Base-by-base conservation (phyloP, 352 stramenopile genomes). In the Pythium plurisporium region DNA sequence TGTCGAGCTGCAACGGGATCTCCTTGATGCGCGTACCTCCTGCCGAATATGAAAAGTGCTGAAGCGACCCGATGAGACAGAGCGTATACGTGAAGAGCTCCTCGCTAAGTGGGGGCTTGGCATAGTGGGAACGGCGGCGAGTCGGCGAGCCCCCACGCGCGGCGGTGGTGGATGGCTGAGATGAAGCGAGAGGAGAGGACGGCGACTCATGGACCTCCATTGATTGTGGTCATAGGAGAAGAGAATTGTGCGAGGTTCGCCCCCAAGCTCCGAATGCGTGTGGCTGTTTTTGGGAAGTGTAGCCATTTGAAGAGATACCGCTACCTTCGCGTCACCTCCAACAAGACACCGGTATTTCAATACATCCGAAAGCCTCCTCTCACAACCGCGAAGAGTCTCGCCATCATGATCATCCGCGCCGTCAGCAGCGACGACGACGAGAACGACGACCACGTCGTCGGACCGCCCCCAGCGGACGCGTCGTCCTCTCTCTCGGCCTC, bases 341-440 rank as follows among this genome's bases (percentile, higher is more conserved):
- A n/a, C n/a, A n/a, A n/a, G n/a, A n/a, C n/a, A n/a, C n/a, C n/a
- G n/a, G n/a, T n/a, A n/a, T n/a, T n/a, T n/a, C n/a, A n/a, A n/a
- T n/a, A n/a, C n/a, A n/a, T n/a, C n/a, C n/a, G n/a, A n/a, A n/a
- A n/a, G n/a, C n/a, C n/a, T n/a, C n/a, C n/a, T n/a, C n/a, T n/a
- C n/a, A n/a, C n/a, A n/a, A n/a, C n/a, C n/a, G n/a, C n/a, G n/a
- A n/a, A n/a, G n/a, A n/a, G n/a, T n/a, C n/a, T n/a, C n/a, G n/a
- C n/a, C n/a, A n/a, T n/a, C 17, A 93, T 93, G 82, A 93, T 93
- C 72, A 75, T 93, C 48, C 82, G 82, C 19, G 78, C 82, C 1
- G 75, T 71, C 25, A 87, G 70, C 40, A 75, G 82, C 61, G 72
- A 82, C 62, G 69, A 62, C 64, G 77, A 86, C 19, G 72, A 71